These are phyloP conservation scores for Trametopsis cervina DNA, from an alignment of 768 basidiomycete genomes.

Conservation along the genomic window DNA sequence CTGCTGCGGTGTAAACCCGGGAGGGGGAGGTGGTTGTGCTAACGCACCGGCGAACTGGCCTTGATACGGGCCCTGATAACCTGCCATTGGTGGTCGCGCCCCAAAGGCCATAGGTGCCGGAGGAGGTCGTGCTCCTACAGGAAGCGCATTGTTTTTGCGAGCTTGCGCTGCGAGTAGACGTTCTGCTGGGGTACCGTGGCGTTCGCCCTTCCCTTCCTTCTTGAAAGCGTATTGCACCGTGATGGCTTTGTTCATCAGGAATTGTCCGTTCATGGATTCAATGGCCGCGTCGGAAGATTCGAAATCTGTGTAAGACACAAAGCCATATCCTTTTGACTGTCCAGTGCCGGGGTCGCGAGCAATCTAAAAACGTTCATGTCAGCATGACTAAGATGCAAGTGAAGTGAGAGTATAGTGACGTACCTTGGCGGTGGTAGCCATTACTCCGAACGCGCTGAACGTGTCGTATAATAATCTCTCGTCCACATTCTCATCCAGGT, in stretches of 20 bases:
- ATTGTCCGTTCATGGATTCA: conserved; percentile 96
- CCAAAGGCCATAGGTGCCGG: conserved; percentile 71
- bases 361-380: conserved; percentile 45
- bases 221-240: conserved; percentile 98
- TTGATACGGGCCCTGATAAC: conserved; percentile 72
- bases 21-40: conserved; percentile 69
- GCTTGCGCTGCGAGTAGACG: conserved; percentile 93
- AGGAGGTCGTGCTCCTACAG: conserved; percentile 69
- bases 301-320: conserved; percentile 96
- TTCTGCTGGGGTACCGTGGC: conserved; percentile 96
- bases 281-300: conserved; percentile 95
- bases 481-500: conserved; percentile 92
- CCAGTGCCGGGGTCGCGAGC: conserved; percentile 83
- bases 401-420: conserved; percentile 14
- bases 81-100: conserved; percentile 56
- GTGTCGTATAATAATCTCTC: conserved; percentile 91
- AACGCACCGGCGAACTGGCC: conserved; percentile 93
- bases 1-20: conserved; percentile 72
- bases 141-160: conserved; percentile 88
- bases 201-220: conserved; percentile 97
- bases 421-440: conserved; percentile 88
- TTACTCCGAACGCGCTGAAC: conserved; percentile 90
- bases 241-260: conserved; percentile 97
- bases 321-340: conserved; percentile 93
- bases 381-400: not conserved